These are phyloP conservation scores for Sorghum bicolor DNA, from an alignment of 176 grass and related monocot genomes.

Conservation along the genomic window DNA sequence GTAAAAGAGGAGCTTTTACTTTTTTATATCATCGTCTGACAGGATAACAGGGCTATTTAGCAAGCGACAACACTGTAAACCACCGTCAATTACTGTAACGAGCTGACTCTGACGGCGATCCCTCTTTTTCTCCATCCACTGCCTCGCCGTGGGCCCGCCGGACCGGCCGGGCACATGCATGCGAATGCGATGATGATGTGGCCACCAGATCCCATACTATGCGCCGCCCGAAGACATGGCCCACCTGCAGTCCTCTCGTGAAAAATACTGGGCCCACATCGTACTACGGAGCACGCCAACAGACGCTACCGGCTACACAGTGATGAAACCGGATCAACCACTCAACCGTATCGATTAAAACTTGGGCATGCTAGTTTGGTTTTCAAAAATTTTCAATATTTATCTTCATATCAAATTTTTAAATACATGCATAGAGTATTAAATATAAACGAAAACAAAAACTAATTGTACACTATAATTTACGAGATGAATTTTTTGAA, in stretches of 20 bases:
- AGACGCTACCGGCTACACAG: not conserved
- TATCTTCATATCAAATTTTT: no score
- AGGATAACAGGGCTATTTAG: not conserved
- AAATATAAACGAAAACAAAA: no score
- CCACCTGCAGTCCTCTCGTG: not conserved
- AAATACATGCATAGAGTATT: no score
- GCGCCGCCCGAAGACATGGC: not conserved
- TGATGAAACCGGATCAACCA: not conserved
- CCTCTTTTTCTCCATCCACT: not conserved
- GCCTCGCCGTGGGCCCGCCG: not conserved
- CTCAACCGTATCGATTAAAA: no score
- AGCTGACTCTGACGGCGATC: not conserved
- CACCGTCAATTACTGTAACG: constrained; percentile 20
- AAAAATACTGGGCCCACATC: not conserved
- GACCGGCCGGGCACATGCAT: not conserved
- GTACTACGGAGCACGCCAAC: not conserved
- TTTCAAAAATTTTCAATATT: no score
- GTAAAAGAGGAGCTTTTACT: not conserved
- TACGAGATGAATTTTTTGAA: no score
- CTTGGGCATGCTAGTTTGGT: no score
- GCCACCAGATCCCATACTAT: constrained; percentile 28
- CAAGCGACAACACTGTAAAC: constrained; percentile 4
- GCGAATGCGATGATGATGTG: not conserved
- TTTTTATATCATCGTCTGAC: not conserved
- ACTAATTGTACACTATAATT: no score